Base-by-base conservation (phyloP, 1,284 basidiomycete genomes). In the Sporisorium scitamineum region DNA sequence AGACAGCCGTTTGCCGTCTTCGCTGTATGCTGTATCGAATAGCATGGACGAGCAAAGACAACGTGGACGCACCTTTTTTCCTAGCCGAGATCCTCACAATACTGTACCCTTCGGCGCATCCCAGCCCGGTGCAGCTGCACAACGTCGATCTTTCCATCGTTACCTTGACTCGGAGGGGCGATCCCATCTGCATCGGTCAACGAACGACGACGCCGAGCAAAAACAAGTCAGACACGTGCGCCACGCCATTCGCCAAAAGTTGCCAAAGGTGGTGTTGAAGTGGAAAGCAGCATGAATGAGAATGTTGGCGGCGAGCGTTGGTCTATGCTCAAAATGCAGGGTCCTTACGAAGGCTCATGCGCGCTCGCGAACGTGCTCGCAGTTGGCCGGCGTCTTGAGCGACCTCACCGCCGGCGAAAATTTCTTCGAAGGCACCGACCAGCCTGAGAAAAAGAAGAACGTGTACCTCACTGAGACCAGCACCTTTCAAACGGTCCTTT, bases 11-110 rank as follows among this genome's bases (percentile, higher is more conserved):
- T 42, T 1, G 5, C n/a, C 9, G 39, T 18, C 37, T 39, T 42
- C 6, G 18, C 39, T 42, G 39, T 9, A 42, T 7, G n/a, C 5
- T 5, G n/a, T 42, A 32, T 31, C 54, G 42, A 45, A 42, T 7
- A 45, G n/a, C 26, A 45, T 42, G 39, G 39, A 42, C 39, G n/a
- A 42, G 39, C 39, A 44, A 34, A 31, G 20, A n/a, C 39, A 55
- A 55, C 54, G 54, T 55, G 54, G 29, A 45, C 37, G 24, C 52
- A 13, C n/a, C n/a, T n/a, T n/a, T n/a, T n/a, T 27, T 16, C 1
- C 11, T 42, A 42, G 29, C 26, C 39, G 54, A 55, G 41, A 13
- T 52, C 22, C 10, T 22, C 18, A 4, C 24, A 37, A 22, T n/a
- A n/a, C n/a, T n/a, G n/a, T n/a, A 37, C 20, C 11, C 31, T 22